Conservation (phyloP, 129 eudicot genomes). For the Chrysanthemum seticuspe region DNA sequence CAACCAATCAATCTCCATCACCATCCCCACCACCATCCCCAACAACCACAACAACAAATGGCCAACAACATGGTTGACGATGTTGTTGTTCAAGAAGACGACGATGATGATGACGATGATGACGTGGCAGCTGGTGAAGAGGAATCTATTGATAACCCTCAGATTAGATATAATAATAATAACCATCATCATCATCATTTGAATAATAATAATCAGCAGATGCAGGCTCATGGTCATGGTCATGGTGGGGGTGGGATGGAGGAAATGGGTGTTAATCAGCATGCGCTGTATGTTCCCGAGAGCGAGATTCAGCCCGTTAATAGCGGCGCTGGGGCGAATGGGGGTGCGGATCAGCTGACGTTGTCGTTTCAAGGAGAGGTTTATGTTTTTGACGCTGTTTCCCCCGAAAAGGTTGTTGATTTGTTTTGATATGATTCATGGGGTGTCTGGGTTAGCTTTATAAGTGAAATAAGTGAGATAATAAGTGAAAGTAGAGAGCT, state of each 20-base stretch:
- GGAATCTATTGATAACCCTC: conserved; percentile 56
- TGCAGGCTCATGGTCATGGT: not conserved
- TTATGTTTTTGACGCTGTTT: conserved; percentile 81
- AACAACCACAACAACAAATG: conserved; percentile 20
- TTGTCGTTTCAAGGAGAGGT: conserved; percentile 89
- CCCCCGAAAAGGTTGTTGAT: conserved; percentile 61
- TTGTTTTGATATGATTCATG: not conserved
- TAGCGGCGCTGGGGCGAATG: conserved; percentile 25
- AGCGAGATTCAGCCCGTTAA: conserved; percentile 32
- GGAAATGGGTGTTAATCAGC: conserved; percentile 35
- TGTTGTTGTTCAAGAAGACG: conserved; percentile 50
- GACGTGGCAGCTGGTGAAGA: conserved; percentile 46
- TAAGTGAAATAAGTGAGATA: too few species aligned
- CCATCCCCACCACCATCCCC: conserved; percentile 30
- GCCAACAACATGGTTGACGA: conserved; percentile 36
- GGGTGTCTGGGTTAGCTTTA: not conserved
- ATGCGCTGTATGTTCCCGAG: conserved; percentile 41
- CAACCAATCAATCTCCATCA: conserved; percentile 37
- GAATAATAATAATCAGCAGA: not conserved
- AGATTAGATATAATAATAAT: conserved; percentile 36
- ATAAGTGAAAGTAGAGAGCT: not conserved
- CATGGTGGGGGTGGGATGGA: conserved; percentile 36
- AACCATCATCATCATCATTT: conserved; percentile 40
- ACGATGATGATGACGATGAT: conserved; percentile 42
- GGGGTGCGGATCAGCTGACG: conserved; percentile 76